phyloP scores from a whole-genome alignment of 164 flowering plant species.

The Euptelea pleiosperma region DNA sequence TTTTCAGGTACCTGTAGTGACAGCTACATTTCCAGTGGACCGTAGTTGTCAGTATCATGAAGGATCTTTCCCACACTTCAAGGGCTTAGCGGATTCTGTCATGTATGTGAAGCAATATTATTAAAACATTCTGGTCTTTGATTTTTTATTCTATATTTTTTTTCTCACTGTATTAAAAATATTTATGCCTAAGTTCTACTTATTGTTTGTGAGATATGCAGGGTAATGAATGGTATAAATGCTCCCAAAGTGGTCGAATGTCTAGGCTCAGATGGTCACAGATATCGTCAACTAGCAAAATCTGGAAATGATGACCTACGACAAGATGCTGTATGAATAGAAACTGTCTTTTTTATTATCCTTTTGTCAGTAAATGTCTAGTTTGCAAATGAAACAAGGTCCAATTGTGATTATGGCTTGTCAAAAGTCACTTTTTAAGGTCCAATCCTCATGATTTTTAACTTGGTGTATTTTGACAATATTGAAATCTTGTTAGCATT shows the following conservation, averaged over 20 bases:
- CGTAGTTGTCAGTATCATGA: conserved; percentile 73
- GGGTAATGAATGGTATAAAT: conserved; percentile 98
- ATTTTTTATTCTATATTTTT: not conserved
- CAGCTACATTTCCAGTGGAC: conserved; percentile 82
- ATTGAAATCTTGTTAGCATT: not conserved
- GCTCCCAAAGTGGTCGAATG: conserved; percentile 97
- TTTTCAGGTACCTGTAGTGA: conserved; percentile 92
- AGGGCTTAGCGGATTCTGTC: conserved; percentile 79
- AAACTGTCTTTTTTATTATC: not conserved
- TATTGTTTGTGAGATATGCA: conserved; percentile 30
- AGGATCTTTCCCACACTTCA: conserved; percentile 92
- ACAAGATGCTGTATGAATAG: conserved; percentile 90
- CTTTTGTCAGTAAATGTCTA: not conserved
- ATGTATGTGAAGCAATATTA: conserved; percentile 47
- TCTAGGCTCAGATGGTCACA: conserved; percentile 86
- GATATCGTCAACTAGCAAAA: conserved; percentile 94
- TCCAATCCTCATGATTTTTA: not conserved
- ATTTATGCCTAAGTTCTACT: not conserved
- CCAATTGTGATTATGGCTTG: not conserved
- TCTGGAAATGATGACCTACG: conserved; percentile 99
- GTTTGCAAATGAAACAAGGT: not conserved
- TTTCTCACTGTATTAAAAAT: not conserved
- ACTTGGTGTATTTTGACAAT: not conserved
- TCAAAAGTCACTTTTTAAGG: not conserved
- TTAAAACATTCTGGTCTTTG: not conserved